Evolutionary conservation across 2,329 filamentous ascomycete species (phyloP).

Genomic region (Chrysoporthe puriensis): DNA sequence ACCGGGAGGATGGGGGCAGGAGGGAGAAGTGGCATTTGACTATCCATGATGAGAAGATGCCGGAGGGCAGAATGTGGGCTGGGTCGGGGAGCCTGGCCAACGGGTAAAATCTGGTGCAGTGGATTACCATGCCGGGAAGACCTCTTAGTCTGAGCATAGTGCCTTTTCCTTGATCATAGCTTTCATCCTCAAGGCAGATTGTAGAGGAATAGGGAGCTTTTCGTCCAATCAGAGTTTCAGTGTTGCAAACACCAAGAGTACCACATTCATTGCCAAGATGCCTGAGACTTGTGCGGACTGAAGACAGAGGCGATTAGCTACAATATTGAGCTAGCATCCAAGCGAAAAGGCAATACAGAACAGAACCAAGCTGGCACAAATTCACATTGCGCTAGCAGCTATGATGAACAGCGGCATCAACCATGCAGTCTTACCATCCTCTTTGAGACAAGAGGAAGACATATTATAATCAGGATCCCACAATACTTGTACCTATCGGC

Average conservation of each 20-base stretch:
- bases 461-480: too few relatives aligned
- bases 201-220: neutral
- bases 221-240: neutral
- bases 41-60: neutral
- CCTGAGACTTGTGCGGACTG: neutral
- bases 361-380: too few relatives aligned
- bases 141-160: neutral
- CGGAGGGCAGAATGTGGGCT: neutral
- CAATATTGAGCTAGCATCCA: too few relatives aligned
- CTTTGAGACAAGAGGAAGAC: too few relatives aligned
- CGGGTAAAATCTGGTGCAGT: neutral
- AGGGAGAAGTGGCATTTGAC: conserved; percentile 1
- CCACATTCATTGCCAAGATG: neutral
- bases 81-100: neutral
- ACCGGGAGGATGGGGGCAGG: neutral
- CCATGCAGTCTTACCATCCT: too few relatives aligned
- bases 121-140: too few relatives aligned
- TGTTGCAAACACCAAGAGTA: neutral
- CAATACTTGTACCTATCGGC: too few relatives aligned
- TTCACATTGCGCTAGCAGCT: too few relatives aligned
- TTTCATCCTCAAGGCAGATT: neutral
- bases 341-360: too few relatives aligned
- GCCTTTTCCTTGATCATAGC: neutral
- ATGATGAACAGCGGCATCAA: too few relatives aligned
- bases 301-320: too few relatives aligned